Evolutionary conservation across 2,329 filamentous ascomycete genomes (phyloP), one percentile per base, ranked within the genome.

Genomic region (Teratosphaeria gauchensis): DNA sequence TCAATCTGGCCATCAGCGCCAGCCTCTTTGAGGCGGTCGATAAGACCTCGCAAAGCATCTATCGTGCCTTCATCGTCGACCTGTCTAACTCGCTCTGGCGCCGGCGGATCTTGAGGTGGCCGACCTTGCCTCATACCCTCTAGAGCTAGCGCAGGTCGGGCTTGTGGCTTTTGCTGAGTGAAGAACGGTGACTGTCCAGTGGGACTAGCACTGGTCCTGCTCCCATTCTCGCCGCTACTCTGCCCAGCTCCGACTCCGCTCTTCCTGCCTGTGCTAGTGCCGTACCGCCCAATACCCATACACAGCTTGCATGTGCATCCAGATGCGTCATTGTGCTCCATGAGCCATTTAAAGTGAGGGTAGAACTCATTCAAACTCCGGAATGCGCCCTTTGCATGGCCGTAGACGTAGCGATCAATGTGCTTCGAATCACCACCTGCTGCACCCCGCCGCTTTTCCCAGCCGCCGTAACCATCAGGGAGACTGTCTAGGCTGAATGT

Each of bases 351-450:
- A 66, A 86, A 85, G 60, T 86, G 84, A 0, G 78, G 77, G 54
- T 77, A 82, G 63, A 84, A 84, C 3, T 78, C 71, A 21, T 76
- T 75, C 0, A 78, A 75, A n/a, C 51, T 54, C 11, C 56, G 0
- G 83, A 85, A 53, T 82, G 77, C 58, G 81, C 85, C 76, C 7
- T 71, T 69, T 0, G 81, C 82, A 66, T 86, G 82, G 0, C 84
- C 84, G 58, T 76, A 85, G 0, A 85, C 70, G 58, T 80, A 84
- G 55, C 78, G 76, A 66, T 85, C 83, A 8, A 77, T 65, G 67
- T 81, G 68, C 21, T 61, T 64, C 3, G 56, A 58, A 2, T 65
- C 73, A 16, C 42, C 42, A 46, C 53, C 53, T 8, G 51, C 21
- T 8, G 51, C 30, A 2, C 65, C 65, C n/a, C 82, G 75, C 1